Evolutionary conservation across 2,329 filamentous ascomycete genomes (phyloP).

Genomic region (Ceratocystis albifundus): DNA sequence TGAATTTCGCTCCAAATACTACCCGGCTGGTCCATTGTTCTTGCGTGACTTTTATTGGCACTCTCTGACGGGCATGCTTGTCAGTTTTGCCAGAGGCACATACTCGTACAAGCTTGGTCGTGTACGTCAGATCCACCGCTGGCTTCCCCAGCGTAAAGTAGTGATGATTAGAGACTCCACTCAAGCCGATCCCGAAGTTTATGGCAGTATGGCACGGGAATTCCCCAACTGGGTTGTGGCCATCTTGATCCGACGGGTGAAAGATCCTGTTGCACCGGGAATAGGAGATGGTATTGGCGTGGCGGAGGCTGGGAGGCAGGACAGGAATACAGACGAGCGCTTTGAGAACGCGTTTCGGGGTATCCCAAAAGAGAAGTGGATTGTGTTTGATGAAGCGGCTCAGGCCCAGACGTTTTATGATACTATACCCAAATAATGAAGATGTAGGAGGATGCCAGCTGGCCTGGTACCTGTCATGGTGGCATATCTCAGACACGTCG

Average conservation of each 20-base stretch:
- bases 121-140: constrained; percentile 64
- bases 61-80: constrained; percentile 67
- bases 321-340: constrained; percentile 60
- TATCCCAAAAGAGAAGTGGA: constrained; percentile 61
- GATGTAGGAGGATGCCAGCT: not conserved
- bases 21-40: constrained; percentile 67
- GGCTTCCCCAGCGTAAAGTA: constrained; percentile 69
- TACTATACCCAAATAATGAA: not conserved
- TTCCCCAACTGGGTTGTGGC: constrained; percentile 66
- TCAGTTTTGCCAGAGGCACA: constrained; percentile 67
- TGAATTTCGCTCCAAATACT: constrained; percentile 58
- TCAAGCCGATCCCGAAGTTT: constrained; percentile 81
- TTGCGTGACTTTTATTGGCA: constrained; percentile 79
- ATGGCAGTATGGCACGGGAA: constrained; percentile 61
- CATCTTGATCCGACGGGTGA: constrained; percentile 78
- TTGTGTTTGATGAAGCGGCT: constrained; percentile 65
- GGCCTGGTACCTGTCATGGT: not conserved
- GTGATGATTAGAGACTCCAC: constrained; percentile 84
- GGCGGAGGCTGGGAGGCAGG: constrained; percentile 54
- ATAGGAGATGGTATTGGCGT: constrained; percentile 32
- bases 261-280: constrained; percentile 34
- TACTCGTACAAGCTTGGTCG: constrained; percentile 75
- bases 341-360: constrained; percentile 76
- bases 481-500: not conserved
- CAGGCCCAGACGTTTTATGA: constrained; percentile 19